phyloP scores from a whole-genome alignment of 1,139 yeast genomes.

The Yamadazyma buinensis region DNA sequence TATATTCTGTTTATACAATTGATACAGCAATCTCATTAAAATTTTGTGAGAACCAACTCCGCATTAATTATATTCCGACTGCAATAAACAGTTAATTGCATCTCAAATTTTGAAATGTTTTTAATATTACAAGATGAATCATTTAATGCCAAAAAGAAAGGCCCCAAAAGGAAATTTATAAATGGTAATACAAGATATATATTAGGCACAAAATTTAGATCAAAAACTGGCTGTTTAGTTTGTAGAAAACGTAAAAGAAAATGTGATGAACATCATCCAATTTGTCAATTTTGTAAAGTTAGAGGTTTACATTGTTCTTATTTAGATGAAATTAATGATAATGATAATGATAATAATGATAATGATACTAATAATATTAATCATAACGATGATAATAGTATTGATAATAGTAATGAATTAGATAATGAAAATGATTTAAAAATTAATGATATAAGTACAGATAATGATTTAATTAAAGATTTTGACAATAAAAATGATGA shows the following conservation, averaged over 20 bases:
- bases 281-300: slow-evolving; percentile 21
- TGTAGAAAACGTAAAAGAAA: slow-evolving; percentile 20
- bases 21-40: no score
- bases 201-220: slow-evolving; percentile 14
- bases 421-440: no score
- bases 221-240: slow-evolving; percentile 17
- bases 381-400: background rate
- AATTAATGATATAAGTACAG: no score
- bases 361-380: background rate
- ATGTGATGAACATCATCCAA: slow-evolving; percentile 27
- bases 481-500: background rate
- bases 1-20: no score
- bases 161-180: slow-evolving; percentile 7
- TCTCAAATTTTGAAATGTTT: no score
- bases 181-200: slow-evolving; percentile 7
- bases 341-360: background rate
- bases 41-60: no score
- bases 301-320: slow-evolving; percentile 19
- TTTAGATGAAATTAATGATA: background rate
- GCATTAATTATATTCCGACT: no score
- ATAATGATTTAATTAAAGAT: no score
- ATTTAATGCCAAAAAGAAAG: slow-evolving; percentile 6
- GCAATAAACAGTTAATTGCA: no score
- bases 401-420: no score
- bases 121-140: slow-evolving; percentile 12